A percentile compares a stretch with the other conserved stretches of the same genome.
Conservation (phyloP, 2,329 filamentous ascomycete genomes). For the Colletotrichum sp. region DNA sequence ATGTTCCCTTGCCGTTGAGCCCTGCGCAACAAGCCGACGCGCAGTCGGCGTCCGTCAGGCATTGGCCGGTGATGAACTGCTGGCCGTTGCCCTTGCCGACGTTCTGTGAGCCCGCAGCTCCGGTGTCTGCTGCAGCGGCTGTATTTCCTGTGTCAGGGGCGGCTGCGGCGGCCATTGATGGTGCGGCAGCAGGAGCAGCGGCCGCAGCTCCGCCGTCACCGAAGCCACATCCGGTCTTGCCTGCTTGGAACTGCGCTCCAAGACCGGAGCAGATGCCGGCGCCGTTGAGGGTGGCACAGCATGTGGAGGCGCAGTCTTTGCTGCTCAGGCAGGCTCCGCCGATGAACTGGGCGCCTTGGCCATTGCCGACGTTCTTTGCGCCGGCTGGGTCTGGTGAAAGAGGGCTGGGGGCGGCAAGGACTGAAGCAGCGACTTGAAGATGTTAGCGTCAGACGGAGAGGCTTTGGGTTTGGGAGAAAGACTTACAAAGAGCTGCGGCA, state of each 20-base stretch:
- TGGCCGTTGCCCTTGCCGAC: slow-evolving; percentile 32
- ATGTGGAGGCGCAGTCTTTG: slow-evolving; percentile 30
- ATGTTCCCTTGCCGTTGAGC: slow-evolving; percentile 37
- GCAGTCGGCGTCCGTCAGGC: slow-evolving; percentile 35
- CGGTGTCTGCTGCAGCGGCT: background rate
- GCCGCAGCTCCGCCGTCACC: slow-evolving; percentile 3
- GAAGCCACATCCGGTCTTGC: slow-evolving; percentile 33
- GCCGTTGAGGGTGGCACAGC: slow-evolving; percentile 24
- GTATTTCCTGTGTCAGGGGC: background rate
- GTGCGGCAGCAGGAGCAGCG: background rate
- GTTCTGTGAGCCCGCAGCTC: slow-evolving; percentile 25
- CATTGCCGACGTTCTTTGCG: slow-evolving; percentile 31
- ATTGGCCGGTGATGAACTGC: slow-evolving; percentile 40
- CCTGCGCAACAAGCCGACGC: slow-evolving; percentile 35
- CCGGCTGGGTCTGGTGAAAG: slow-evolving; percentile 30
- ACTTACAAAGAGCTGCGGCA: slow-evolving; percentile 15
- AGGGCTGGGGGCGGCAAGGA: slow-evolving; percentile 21
- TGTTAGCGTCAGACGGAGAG: too few relatives aligned
- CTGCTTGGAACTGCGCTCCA: slow-evolving; percentile 28
- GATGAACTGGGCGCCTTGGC: slow-evolving; percentile 32
- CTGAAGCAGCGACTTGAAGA: slow-evolving; percentile 22
- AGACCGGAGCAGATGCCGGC: slow-evolving; percentile 32
- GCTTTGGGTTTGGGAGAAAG: too few relatives aligned
- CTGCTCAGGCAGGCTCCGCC: slow-evolving; percentile 31
- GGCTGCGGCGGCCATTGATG: background rate